Evolutionary conservation across 2,329 filamentous ascomycete genomes (phyloP).

Genomic region (Apiospora rasikravindrae): DNA sequence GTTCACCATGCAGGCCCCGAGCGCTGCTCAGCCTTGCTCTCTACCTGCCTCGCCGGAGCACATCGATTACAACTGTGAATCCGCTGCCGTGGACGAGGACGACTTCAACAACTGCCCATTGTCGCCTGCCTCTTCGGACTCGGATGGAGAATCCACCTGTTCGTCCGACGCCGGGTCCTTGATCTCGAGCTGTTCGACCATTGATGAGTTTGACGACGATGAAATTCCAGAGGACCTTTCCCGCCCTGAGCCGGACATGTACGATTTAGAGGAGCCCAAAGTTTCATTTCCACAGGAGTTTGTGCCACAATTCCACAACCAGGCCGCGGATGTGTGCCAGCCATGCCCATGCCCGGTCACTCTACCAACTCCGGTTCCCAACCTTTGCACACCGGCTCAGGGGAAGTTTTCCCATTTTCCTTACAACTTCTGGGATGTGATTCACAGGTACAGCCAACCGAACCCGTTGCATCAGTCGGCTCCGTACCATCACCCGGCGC

Average conservation of each 20-base stretch:
- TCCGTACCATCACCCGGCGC: constrained; percentile 59
- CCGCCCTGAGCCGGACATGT: constrained; percentile 46
- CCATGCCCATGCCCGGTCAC: constrained; percentile 42
- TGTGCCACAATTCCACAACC: constrained; percentile 51
- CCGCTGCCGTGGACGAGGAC: constrained; percentile 48
- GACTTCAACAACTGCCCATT: constrained; percentile 48
- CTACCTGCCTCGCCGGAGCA: constrained; percentile 50
- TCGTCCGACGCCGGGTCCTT: constrained; percentile 62
- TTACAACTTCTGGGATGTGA: constrained; percentile 53
- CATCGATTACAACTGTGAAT: constrained; percentile 55
- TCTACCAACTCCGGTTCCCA: constrained; percentile 2
- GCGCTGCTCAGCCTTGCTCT: constrained; percentile 41
- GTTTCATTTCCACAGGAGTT: constrained; percentile 54
- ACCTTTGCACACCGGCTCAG: constrained; percentile 12
- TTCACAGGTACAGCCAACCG: constrained; percentile 57
- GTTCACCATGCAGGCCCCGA: constrained; percentile 64
- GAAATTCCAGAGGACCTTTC: constrained; percentile 45
- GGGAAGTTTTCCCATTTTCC: constrained; percentile 52
- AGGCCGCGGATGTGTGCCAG: constrained; percentile 42
- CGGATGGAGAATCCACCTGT: constrained; percentile 48
- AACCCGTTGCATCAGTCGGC: constrained; percentile 54
- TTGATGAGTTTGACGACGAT: constrained; percentile 56
- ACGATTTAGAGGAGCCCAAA: constrained; percentile 52
- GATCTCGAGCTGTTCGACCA: constrained; percentile 57
- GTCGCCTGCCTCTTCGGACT: constrained; percentile 55